A percentile compares a stretch with the other conserved stretches of the same genome.
Evolutionary conservation across 192 early-diverging fungal genomes (phyloP).

Genomic region (Linnemannia zychae): DNA sequence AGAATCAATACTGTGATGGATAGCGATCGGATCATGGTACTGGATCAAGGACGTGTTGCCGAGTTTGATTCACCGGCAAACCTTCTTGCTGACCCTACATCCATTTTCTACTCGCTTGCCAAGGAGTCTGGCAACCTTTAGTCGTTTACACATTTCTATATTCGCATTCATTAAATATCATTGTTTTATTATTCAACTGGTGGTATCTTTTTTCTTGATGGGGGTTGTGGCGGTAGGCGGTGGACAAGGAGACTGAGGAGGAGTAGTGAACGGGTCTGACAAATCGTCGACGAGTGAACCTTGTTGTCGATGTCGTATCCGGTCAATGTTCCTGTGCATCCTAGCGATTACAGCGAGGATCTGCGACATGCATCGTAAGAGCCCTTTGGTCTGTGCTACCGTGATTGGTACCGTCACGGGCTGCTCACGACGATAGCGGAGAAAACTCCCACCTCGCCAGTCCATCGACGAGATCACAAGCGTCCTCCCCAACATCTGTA

Average conservation of each 20-base stretch:
- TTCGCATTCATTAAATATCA: neutral
- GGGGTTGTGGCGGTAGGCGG: neutral
- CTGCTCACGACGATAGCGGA: neutral
- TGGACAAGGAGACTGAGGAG: neutral
- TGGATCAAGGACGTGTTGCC: conserved; percentile 75
- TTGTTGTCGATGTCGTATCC: neutral
- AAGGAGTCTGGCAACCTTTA: conserved; percentile 61
- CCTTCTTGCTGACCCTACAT: conserved; percentile 35
- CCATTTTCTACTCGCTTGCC: conserved; percentile 60
- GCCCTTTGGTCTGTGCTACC: neutral
- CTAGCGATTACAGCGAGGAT: neutral
- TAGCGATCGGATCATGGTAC: conserved; percentile 78
- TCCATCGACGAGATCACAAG: neutral
- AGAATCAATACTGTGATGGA: conserved; percentile 68
- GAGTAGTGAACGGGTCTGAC: neutral
- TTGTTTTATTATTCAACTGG: neutral
- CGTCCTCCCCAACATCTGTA: neutral
- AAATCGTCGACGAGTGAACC: neutral
- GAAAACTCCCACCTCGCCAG: neutral
- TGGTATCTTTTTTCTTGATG: neutral
- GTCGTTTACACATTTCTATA: neutral
- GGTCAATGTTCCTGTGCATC: neutral
- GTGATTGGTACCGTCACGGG: neutral
- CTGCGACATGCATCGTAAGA: neutral
- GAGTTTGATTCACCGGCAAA: conserved; percentile 53